Conservation (phyloP, 78 protist genomes). For the Bodo saltans region DNA sequence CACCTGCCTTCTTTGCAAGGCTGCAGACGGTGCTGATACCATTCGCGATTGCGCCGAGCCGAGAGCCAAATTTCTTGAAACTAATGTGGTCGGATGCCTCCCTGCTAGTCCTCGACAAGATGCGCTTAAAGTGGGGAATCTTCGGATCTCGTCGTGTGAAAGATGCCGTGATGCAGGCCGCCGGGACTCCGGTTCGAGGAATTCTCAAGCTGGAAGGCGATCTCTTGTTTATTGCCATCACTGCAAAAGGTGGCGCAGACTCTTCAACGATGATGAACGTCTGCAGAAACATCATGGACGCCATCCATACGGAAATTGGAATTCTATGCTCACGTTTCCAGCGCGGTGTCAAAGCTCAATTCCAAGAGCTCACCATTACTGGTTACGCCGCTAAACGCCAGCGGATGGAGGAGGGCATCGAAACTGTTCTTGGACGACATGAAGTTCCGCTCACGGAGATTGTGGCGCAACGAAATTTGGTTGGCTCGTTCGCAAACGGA, state of each 20-base stretch:
- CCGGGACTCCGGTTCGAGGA: background rate
- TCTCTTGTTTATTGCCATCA: background rate
- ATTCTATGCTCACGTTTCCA: background rate
- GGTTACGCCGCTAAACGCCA: background rate
- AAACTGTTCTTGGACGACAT: background rate
- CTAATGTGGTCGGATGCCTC: background rate
- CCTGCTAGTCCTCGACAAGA: background rate
- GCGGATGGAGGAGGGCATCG: background rate
- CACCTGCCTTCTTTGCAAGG: background rate
- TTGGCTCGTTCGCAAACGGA: background rate
- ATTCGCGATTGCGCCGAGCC: background rate
- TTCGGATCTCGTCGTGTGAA: background rate
- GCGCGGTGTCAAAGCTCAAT: background rate
- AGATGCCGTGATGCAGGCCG: background rate
- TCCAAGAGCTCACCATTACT: background rate
- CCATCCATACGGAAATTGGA: background rate
- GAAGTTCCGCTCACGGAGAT: background rate
- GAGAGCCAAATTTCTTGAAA: background rate
- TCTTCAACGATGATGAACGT: background rate
- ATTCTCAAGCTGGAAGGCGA: background rate
- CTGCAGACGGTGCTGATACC: background rate
- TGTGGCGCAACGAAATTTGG: background rate
- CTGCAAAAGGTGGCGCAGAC: background rate
- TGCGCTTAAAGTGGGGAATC: background rate
- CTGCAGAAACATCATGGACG: background rate